Base-by-base conservation (phyloP, 495 filamentous ascomycete genomes). In the Neurospora pannonica region DNA sequence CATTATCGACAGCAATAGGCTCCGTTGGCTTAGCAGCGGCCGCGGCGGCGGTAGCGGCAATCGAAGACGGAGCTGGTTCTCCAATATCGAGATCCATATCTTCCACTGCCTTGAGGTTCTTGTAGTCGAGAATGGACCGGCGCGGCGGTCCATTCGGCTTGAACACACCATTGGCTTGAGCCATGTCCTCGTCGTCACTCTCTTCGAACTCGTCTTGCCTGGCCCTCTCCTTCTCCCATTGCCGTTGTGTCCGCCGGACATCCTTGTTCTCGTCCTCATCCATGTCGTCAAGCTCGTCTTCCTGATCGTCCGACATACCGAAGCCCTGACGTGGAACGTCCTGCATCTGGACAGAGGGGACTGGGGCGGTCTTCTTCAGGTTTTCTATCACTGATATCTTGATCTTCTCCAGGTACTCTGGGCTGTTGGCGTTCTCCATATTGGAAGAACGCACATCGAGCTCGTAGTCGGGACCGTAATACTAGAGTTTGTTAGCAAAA, bases 381-480 rank as follows among this genome's bases (percentile, higher is more conserved):
- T 99, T 99, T 73, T 97, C 94, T 70, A 97, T 91, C 46, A 99
- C 92, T 73, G 95, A 90, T 28, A 87, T 89, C 80, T 94, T 95
- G 82, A 99, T 99, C 85, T 97, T 98, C 76, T 97, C 92, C 5
- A 99, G 88, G 75, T 99, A 99, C 77, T 98, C 96, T 74, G 85
- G 87, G 38, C 93, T 94, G 80, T 99, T 99, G 21, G 95, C 93
- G 77, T 99, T 99, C 80, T 99, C 96, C 96, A 98, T 99, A 76
- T 99, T 99, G 4, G 94, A 97, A 11, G 96, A 89, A 17, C 94
- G 92, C 21, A 99, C 96, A 78, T 98, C 92, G 37, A 99, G 89
- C 81, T 97, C 92, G 80, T 96, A 99, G 78, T 99, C 96, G 1
- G 96, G 96, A 9, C 92, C 95, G 78, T 97, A 99, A 79, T 99